A percentile compares a stretch with the other conserved stretches of the same genome.
Evolutionary conservation across 345 rosid genomes (phyloP).

Genomic region (Eucalyptus brandiana): DNA sequence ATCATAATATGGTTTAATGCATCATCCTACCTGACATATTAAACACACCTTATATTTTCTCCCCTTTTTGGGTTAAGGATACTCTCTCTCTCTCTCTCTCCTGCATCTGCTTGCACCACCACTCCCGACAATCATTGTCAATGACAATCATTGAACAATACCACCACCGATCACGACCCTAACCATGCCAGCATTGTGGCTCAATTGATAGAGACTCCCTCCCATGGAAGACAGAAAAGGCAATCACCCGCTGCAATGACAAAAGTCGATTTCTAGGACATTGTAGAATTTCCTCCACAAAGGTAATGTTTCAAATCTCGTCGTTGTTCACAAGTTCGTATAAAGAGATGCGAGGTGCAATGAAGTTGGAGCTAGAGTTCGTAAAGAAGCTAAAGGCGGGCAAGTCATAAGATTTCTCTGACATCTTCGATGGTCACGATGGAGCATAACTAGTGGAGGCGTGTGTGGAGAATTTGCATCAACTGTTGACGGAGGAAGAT

Average conservation of each 20-base stretch:
- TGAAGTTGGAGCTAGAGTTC: fast-evolving
- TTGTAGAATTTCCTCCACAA: not conserved
- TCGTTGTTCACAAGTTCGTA: not conserved
- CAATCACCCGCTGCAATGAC: not conserved
- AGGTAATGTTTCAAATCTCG: not conserved
- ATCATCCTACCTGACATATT: no score
- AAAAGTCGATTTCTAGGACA: not conserved
- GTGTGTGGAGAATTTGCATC: not conserved
- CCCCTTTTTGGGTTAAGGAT: no score
- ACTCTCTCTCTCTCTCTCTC: not conserved
- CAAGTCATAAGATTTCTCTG: fast-evolving
- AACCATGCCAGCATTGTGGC: fast-evolving
- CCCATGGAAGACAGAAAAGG: not conserved
- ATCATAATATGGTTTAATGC: no score
- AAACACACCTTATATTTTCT: no score
- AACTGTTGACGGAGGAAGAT: fast-evolving
- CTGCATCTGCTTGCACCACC: not conserved
- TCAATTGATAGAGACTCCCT: not conserved
- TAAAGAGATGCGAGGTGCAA: not conserved
- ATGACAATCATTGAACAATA: no score
- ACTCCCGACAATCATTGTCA: not conserved
- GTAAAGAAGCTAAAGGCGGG: not conserved
- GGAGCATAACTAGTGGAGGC: not conserved
- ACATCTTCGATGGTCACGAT: fast-evolving
- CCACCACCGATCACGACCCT: not conserved